Evolutionary conservation across 208 protist genomes (phyloP).

Genomic region (Giardia muris): DNA sequence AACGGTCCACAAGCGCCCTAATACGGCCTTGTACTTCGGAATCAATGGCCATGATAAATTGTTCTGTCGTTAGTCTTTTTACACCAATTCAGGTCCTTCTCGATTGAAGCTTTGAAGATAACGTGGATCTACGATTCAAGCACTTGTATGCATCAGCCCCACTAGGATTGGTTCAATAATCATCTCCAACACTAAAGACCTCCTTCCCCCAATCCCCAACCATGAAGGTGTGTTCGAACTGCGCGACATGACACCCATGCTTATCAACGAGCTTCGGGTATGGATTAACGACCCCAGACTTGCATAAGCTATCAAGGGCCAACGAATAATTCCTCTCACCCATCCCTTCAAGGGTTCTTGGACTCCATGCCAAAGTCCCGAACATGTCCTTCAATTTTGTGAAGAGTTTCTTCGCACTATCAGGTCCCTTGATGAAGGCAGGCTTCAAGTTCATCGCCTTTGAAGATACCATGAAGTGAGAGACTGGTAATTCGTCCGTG

Average conservation of each 20-base stretch:
- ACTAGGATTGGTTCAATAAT: constrained; percentile 36
- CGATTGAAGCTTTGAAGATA: no score
- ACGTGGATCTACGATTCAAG: no score
- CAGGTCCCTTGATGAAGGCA: background rate
- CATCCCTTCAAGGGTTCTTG: constrained; percentile 10
- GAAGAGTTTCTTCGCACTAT: background rate
- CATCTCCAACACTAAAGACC: constrained; percentile 37
- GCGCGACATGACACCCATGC: constrained; percentile 26
- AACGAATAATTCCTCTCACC: background rate
- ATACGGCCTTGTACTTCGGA: no score
- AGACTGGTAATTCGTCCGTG: constrained; percentile 26
- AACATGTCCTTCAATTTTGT: constrained; percentile 20
- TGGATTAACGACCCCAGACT: constrained; percentile 29
- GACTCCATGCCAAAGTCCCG: constrained; percentile 35
- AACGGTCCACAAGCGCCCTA: no score
- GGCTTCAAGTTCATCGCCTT: background rate
- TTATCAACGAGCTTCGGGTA: constrained; percentile 43
- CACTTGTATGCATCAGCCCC: no score
- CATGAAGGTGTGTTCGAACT: constrained; percentile 47
- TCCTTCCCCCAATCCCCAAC: constrained; percentile 40
- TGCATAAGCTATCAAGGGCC: constrained; percentile 3
- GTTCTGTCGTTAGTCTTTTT: no score
- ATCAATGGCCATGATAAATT: no score
- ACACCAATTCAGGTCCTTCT: no score
- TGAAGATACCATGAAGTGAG: constrained; percentile 43